Evolutionary conservation across 2,329 filamentous ascomycete species (phyloP).

Genomic region (Curvularia spicifera): DNA sequence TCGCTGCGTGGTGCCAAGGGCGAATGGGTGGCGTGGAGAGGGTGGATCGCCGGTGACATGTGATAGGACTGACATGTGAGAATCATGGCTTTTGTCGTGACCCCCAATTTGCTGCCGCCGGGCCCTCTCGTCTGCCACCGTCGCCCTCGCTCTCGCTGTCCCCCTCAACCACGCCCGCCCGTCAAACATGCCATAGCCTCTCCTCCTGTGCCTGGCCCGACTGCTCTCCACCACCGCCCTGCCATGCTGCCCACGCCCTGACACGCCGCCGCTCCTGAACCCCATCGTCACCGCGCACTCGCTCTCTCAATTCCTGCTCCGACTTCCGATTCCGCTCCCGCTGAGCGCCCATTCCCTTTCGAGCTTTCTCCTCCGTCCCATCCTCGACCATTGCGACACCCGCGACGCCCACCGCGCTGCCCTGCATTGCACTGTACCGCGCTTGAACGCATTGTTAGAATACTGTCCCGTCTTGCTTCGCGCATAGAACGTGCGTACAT

Average conservation of each 20-base stretch:
- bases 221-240: not conserved
- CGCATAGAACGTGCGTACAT: not conserved
- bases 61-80: slow-evolving; percentile 36
- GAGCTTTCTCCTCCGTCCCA: slow-evolving; percentile 18
- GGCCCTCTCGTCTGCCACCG: slow-evolving; percentile 11
- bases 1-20: slow-evolving; percentile 15
- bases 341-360: slow-evolving; percentile 25
- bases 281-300: slow-evolving; percentile 22
- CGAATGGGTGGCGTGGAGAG: slow-evolving; percentile 22
- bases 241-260: slow-evolving; percentile 10
- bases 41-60: slow-evolving; percentile 27
- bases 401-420: not conserved
- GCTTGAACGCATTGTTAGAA: not conserved
- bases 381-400: slow-evolving; percentile 14
- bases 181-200: slow-evolving; percentile 13
- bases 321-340: slow-evolving; percentile 19
- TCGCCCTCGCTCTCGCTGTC: not conserved
- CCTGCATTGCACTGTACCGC: slow-evolving; percentile 2
- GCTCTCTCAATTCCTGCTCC: slow-evolving; percentile 16
- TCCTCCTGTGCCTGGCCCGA: too few relatives aligned
- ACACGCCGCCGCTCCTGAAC: slow-evolving; percentile 14
- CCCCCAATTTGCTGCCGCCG: slow-evolving; percentile 29
- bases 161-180: slow-evolving; percentile 7
- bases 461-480: not conserved
- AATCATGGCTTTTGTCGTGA: slow-evolving; percentile 26